phyloP scores from a whole-genome alignment of 2,329 filamentous ascomycete species.

The Aspergillus unguis region DNA sequence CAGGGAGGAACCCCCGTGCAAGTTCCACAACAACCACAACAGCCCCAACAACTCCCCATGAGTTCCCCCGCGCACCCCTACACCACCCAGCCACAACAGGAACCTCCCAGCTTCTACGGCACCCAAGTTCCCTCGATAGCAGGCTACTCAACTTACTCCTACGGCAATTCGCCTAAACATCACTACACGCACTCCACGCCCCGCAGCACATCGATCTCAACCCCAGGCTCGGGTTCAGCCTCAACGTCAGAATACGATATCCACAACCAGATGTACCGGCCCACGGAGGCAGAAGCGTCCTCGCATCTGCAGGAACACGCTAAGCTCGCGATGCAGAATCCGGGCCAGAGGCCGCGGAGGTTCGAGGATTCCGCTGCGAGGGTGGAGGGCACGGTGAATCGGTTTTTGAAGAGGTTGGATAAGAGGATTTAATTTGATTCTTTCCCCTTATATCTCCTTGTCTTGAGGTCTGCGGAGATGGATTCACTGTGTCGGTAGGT shows the following conservation, averaged over 20 bases:
- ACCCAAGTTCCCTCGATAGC: slow-evolving; percentile 25
- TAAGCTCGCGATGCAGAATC: slow-evolving; percentile 32
- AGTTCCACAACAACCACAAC: slow-evolving; percentile 9
- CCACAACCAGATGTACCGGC: slow-evolving; percentile 47
- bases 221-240: slow-evolving; percentile 15
- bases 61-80: slow-evolving; percentile 38
- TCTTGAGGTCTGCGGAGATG: background rate
- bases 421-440: slow-evolving; percentile 31
- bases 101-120: slow-evolving; percentile 8
- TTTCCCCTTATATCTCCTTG: background rate
- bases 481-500: background rate
- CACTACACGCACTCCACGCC: background rate
- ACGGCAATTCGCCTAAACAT: slow-evolving; percentile 30
- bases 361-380: slow-evolving; percentile 38
- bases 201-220: slow-evolving; percentile 7
- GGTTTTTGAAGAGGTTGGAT: slow-evolving; percentile 46
- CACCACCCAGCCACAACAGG: slow-evolving; percentile 17
- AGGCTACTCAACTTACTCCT: slow-evolving; percentile 44
- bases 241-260: slow-evolving; percentile 37
- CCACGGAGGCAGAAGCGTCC: slow-evolving; percentile 42
- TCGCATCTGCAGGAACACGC: slow-evolving; percentile 36
- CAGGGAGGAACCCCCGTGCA: slow-evolving; percentile 8
- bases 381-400: slow-evolving; percentile 44
- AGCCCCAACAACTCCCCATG: slow-evolving; percentile 24
- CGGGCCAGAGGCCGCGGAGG: slow-evolving; percentile 32